A percentile compares a stretch with the other conserved stretches of the same genome.
These are phyloP conservation scores for Boletus pseudo-olivaceus DNA, from an alignment of 768 basidiomycete species.

Conservation along the genomic window DNA sequence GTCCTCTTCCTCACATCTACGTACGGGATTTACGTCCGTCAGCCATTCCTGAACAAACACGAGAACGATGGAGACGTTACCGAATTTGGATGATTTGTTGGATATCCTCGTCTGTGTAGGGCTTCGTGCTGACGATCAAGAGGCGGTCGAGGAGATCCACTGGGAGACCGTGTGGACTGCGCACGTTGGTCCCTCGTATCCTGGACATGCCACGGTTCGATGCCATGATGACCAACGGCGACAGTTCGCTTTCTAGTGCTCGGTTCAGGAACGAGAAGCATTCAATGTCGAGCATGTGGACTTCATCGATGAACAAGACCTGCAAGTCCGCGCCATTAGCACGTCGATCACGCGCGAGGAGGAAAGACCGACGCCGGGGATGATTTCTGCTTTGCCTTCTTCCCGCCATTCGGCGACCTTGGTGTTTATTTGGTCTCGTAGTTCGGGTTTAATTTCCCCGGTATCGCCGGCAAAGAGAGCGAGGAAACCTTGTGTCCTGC, in stretches of 20 bases:
- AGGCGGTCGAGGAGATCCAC: constrained; percentile 94
- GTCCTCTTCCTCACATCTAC: constrained; percentile 92
- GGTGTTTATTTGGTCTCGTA: constrained; percentile 93
- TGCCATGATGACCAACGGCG: constrained; percentile 97
- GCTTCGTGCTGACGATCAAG: constrained; percentile 90
- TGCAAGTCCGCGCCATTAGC: constrained; percentile 26
- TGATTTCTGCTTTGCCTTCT: constrained; percentile 97
- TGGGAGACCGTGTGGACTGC: constrained; percentile 92
- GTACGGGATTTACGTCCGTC: background rate
- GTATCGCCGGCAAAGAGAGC: constrained; percentile 95
- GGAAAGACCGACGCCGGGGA: constrained; percentile 74
- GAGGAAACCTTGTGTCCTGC: constrained; percentile 96
- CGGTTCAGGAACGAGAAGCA: constrained; percentile 99
- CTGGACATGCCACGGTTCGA: constrained; percentile 93
- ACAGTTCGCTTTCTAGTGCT: constrained; percentile 88
- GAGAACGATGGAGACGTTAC: constrained; percentile 33
- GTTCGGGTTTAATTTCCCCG: constrained; percentile 96
- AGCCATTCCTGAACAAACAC: background rate
- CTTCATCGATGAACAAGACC: constrained; percentile 99
- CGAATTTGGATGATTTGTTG: constrained; percentile 91
- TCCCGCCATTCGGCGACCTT: constrained; percentile 98
- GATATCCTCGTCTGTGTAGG: constrained; percentile 80
- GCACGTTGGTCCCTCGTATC: constrained; percentile 93
- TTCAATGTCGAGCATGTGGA: constrained; percentile 99
- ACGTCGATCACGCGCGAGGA: background rate